Evolutionary conservation across 2,329 filamentous ascomycete genomes (phyloP), one percentile per base, ranked within the genome.

Genomic region (Aspergillus pseudoviridinutans): DNA sequence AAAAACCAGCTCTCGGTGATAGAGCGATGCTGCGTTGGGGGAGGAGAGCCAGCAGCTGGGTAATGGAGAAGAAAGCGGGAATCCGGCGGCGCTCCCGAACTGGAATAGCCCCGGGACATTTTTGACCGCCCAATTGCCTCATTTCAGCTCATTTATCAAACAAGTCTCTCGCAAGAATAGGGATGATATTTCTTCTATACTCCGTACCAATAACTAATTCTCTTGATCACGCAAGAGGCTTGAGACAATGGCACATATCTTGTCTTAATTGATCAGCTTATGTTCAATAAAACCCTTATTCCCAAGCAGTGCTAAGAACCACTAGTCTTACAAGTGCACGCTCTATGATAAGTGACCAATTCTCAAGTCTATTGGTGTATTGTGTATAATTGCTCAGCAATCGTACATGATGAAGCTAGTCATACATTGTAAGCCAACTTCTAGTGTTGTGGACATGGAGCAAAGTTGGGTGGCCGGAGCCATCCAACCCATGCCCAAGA

Each of bases 21-120:
- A 53, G 46, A 17, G 44, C 52, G 27, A 42, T 42, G 35, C 44
- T 32, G 55, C 54, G 53, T 47, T 46, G 28, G 59, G 35, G 41
- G 61, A 65, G 60, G 63, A 61, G 58, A 57, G 59, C 58, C 47
- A 54, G 49, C 49, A 46, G n/a, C 42, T 53, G 56, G 61, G 57
- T 53, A 56, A 60, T 64, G 59, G 53, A 63, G 61, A 54, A 58
- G 59, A 58, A 57, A 54, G 58, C 58, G 60, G 59, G 59, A 59
- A 54, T 54, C 59, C 57, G 51, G 59, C 57, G 53, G 46, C 53
- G 52, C 60, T 35, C 61, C 61, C 53, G 44, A 64, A 58, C 42
- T 49, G 57, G 61, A 50, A 54, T 69, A 64, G 66, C 27, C 38
- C 50, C 65, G 63, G 64, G n/a, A 50, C 51, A 64, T 55, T 53